Evolutionary conservation across 2,329 filamentous ascomycete species (phyloP).

Genomic region (Elsinoe necatrix): DNA sequence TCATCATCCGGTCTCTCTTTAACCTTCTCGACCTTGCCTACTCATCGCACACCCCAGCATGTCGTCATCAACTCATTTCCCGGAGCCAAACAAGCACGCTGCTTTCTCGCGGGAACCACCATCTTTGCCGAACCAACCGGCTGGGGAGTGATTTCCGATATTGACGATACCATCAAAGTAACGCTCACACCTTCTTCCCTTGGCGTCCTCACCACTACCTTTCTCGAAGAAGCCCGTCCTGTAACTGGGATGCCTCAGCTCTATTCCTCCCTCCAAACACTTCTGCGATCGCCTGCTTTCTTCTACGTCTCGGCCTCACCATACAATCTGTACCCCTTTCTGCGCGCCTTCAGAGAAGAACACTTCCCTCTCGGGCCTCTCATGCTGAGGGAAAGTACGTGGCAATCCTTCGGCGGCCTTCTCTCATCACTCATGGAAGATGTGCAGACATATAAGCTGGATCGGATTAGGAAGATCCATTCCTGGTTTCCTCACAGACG

Average conservation of each 20-base stretch:
- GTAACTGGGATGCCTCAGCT: conserved; percentile 77
- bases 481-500: conserved; percentile 68
- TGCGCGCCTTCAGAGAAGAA: conserved; percentile 61
- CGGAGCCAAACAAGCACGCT: not conserved
- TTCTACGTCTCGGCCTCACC: conserved; percentile 93
- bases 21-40: conserved; percentile 25
- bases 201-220: conserved; percentile 76
- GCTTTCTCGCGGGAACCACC: conserved; percentile 36
- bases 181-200: conserved; percentile 72
- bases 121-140: conserved; percentile 67
- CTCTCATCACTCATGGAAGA: conserved; percentile 69
- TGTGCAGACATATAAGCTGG: conserved; percentile 78
- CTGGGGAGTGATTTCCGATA: conserved; percentile 79
- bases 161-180: conserved; percentile 93
- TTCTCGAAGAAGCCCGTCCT: conserved; percentile 63
- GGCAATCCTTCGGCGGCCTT: conserved; percentile 75
- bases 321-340: conserved; percentile 87
- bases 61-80: conserved; percentile 35
- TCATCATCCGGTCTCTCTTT: conserved; percentile 28
- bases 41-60: conserved; percentile 17
- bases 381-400: conserved; percentile 74
- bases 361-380: conserved; percentile 72
- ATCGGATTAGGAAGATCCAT: conserved; percentile 69
- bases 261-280: conserved; percentile 56
- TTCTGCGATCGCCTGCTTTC: conserved; percentile 58